Percentiles rank a stretch among this genome's conserved stretches.
Evolutionary conservation across 192 early-diverging fungal species (phyloP).

Genomic region (Allomyces macrogynus): DNA sequence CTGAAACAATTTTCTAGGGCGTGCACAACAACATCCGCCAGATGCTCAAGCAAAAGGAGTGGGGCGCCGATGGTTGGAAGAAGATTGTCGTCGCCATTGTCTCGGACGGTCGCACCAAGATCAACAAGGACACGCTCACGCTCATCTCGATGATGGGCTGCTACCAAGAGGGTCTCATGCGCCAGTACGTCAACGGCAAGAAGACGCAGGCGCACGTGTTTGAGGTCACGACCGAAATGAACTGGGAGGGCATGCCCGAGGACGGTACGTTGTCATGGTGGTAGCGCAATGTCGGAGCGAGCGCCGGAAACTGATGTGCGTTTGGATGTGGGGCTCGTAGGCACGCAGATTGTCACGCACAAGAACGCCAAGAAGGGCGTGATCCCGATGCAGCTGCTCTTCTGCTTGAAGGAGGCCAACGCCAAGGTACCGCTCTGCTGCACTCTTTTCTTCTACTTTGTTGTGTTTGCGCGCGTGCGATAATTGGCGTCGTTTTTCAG

Average conservation of each 20-base stretch:
- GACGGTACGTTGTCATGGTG: conserved; percentile 1
- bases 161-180: conserved; percentile 48
- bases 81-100: conserved; percentile 50
- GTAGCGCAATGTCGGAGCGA: no score
- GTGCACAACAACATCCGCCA: conserved; percentile 45
- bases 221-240: conserved; percentile 71
- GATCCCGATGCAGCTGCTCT: conserved; percentile 72
- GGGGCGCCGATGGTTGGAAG: conserved; percentile 44
- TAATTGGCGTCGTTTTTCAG: no score
- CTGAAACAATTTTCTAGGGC: conserved; percentile 6
- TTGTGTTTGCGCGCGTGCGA: no score
- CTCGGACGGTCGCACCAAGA: conserved; percentile 48
- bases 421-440: conserved; percentile 23
- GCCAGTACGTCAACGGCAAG: conserved; percentile 39
- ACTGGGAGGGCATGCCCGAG: neutral
- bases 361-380: conserved; percentile 37
- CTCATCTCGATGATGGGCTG: conserved; percentile 60
- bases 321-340: conserved; percentile 18
- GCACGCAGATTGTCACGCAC: conserved; percentile 38
- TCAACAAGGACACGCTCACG: conserved; percentile 44
- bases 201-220: conserved; percentile 65
- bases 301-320: no score
- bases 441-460: no score
- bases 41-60: conserved; percentile 34
- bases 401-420: conserved; percentile 85